Base-by-base conservation (phyloP, 129 eudicot genomes). In the Lactuca sativa region DNA sequence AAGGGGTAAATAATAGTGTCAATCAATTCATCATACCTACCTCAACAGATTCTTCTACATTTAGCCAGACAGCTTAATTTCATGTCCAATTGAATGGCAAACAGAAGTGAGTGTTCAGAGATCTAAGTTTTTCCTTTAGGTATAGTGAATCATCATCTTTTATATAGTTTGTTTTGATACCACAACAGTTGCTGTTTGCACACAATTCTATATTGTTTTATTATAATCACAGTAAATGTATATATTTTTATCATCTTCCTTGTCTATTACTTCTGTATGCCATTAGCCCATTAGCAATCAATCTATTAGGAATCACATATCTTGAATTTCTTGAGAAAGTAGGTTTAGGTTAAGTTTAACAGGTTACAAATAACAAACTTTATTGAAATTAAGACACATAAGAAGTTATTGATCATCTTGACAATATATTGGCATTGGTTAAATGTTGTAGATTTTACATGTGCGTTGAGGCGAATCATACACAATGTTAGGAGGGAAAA, bases 161-260 rank as follows among this genome's bases (percentile, higher is more conserved):
- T 40, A 63, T 62, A 33, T 62, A 62, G 49, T 40, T n/a, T 14
- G 16, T n/a, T n/a, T 36, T 62, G 52, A 37, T 40, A 62, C 33
- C 69, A 64, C n/a, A 16, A 64, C 54, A 47, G 15, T 47, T 47
- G 52, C 8, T 38, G n/a, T 62, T 62, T 38, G 52, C 67, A 17
- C 31, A 62, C 67, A 15, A 14, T 37, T 33, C 17, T 36, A 36
- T 4, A 62, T 36, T 13, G 15, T 37, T 17, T 57, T 17, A 17
- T 10, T 57, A 21, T 21, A 9, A 57, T 57, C 38, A 57, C 32
- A 30, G 62, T 21, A 16, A 57, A 25, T 25, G 34, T 57, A 33
- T 57, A 57, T 11, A 7, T 56, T 57, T 57, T 2, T 57, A 31
- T 57, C 37, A 21, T 9, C 11, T 57, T 30, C 32, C 9, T 8